phyloP scores from a whole-genome alignment of 345 rosid genomes.

The Combretum micranthum region DNA sequence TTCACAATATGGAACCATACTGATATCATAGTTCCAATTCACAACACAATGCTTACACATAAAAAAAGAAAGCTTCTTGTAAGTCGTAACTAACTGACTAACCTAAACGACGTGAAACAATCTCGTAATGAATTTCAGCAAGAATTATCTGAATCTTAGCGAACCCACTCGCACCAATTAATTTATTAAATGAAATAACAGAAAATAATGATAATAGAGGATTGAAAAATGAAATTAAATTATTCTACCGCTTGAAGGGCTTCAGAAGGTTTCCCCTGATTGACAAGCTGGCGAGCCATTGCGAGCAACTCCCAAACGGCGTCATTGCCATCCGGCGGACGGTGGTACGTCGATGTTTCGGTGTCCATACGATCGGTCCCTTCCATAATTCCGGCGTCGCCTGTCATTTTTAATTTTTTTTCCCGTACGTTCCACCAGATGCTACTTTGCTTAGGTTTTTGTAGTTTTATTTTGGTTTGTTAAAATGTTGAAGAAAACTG shows the following conservation, averaged over 20 bases:
- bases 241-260: slow-evolving; percentile 80
- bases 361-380: slow-evolving; percentile 20
- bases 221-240: background rate
- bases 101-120: background rate
- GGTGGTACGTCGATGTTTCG: slow-evolving; percentile 16
- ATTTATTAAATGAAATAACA: background rate
- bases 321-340: slow-evolving; percentile 14
- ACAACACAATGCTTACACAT: too few species aligned
- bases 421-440: too few species aligned
- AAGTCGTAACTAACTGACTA: background rate
- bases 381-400: slow-evolving; percentile 11
- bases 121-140: background rate
- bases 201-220: too few species aligned
- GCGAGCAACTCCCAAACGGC: slow-evolving; percentile 41
- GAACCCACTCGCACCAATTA: background rate
- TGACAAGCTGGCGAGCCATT: slow-evolving; percentile 62
- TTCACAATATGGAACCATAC: too few species aligned
- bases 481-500: too few species aligned
- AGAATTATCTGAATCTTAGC: background rate
- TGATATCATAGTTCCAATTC: too few species aligned
- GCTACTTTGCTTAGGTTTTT: too few species aligned
- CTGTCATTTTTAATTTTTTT: background rate
- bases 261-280: slow-evolving; percentile 75
- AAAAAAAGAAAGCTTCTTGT: too few species aligned
- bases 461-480: too few species aligned